Base-by-base conservation (phyloP, 306 rosid genomes). In the Sindora glabra region DNA sequence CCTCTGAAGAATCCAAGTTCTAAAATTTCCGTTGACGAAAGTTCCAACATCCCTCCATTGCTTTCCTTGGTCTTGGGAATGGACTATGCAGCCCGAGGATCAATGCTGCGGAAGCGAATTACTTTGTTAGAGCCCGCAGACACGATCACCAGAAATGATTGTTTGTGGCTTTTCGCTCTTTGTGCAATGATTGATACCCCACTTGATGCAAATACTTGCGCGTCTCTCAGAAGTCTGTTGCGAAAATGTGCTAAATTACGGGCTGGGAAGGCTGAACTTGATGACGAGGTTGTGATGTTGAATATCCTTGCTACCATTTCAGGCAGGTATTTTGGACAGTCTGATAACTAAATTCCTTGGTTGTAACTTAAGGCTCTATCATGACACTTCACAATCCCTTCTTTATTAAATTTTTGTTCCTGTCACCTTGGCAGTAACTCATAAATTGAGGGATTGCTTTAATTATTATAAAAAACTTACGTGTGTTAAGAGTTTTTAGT, bases 291-390 rank as follows among this genome's bases (percentile, higher is more conserved):
- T 21, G 64, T 68, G 42, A 74, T 74, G 84, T 67, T 78, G 32
- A 81, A 74, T 49, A 74, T 82, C 61, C 72, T 82, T 16, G 48
- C 66, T 60, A 71, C 81, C 18, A 57, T 82, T 60, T 62, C 84
- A 8, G 84, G 84, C 3, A 61, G 79, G 76, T 77, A 67, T 68
- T 81, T 74, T 1, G 81, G 79, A 56, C 87, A 78, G 77, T 71
- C 67, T 10, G 11, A 39, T 3, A n/a, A n/a, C n/a, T n/a, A n/a
- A n/a, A n/a, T n/a, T n/a, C n/a, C n/a, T n/a, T n/a, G n/a, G n/a
- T n/a, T n/a, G n/a, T n/a, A n/a, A n/a, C n/a, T n/a, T n/a, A n/a
- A n/a, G n/a, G n/a, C n/a, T n/a, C n/a, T n/a, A n/a, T n/a, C n/a
- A n/a, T n/a, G n/a, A n/a, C n/a, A n/a, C n/a, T n/a, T n/a, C n/a